Percentiles rank a stretch among this genome's conserved stretches.
phyloP scores from a whole-genome alignment of 495 filamentous ascomycete species.

The Massariosphaeria phaeospora region DNA sequence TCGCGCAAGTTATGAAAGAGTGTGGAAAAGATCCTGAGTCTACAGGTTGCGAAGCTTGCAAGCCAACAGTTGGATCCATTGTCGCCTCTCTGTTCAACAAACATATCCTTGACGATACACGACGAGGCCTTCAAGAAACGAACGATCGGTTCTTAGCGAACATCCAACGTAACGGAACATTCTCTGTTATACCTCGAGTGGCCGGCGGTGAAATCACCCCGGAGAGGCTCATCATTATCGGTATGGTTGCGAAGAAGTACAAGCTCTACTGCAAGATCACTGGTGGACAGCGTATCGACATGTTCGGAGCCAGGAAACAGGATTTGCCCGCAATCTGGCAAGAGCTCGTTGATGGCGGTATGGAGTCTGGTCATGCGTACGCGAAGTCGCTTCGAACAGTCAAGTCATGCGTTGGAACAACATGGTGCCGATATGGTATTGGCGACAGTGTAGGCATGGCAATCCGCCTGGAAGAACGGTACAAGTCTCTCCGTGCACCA shows the following conservation, averaged over 20 bases:
- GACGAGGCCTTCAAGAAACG: slow-evolving; percentile 85
- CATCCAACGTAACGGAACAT: slow-evolving; percentile 92
- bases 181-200: slow-evolving; percentile 82
- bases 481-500: slow-evolving; percentile 85
- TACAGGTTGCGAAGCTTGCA: slow-evolving; percentile 88
- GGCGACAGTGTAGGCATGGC: slow-evolving; percentile 98
- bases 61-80: slow-evolving; percentile 81
- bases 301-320: slow-evolving; percentile 92
- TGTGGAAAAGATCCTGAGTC: slow-evolving; percentile 70
- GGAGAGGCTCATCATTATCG: slow-evolving; percentile 84
- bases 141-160: slow-evolving; percentile 93
- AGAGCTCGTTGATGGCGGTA: slow-evolving; percentile 76
- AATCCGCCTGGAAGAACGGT: slow-evolving; percentile 83
- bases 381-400: slow-evolving; percentile 88
- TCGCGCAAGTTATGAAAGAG: slow-evolving; percentile 76
- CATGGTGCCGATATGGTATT: slow-evolving; percentile 91
- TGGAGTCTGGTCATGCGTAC: slow-evolving; percentile 94
- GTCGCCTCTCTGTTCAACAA: slow-evolving; percentile 80
- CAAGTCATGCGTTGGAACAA: slow-evolving; percentile 92
- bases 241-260: slow-evolving; percentile 83
- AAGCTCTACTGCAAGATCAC: slow-evolving; percentile 92
- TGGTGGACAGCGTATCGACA: slow-evolving; percentile 89
- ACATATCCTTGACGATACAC: slow-evolving; percentile 70
- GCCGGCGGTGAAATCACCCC: slow-evolving; percentile 87
- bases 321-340: slow-evolving; percentile 89